phyloP scores from a whole-genome alignment of 2,329 filamentous ascomycete genomes.

The Xylaria multiplex region DNA sequence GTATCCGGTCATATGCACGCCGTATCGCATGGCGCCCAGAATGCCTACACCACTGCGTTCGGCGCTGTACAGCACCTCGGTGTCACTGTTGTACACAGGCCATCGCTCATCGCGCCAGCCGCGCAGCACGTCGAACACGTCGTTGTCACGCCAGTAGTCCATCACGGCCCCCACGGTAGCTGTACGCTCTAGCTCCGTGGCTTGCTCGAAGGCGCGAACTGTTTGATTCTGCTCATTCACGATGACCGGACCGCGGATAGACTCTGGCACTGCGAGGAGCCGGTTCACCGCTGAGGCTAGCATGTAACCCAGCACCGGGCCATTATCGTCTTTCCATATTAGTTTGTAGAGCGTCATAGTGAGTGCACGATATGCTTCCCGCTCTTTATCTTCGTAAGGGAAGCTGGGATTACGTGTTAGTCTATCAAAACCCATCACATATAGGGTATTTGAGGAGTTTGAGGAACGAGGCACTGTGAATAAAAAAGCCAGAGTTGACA shows the following conservation, averaged over 20 bases:
- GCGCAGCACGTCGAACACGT: slow-evolving; percentile 76
- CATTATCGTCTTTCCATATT: slow-evolving; percentile 63
- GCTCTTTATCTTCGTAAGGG: slow-evolving; percentile 74
- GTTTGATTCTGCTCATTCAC: slow-evolving; percentile 69
- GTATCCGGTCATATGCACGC: slow-evolving; percentile 83
- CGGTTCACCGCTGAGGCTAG: slow-evolving; percentile 60
- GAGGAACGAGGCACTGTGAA: too few species aligned
- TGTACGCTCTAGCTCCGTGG: slow-evolving; percentile 71
- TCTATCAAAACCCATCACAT: background rate
- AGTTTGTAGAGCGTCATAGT: slow-evolving; percentile 74
- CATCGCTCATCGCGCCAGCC: slow-evolving; percentile 87
- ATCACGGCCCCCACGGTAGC: slow-evolving; percentile 65
- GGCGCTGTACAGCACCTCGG: slow-evolving; percentile 74
- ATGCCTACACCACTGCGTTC: slow-evolving; percentile 80
- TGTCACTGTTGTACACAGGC: slow-evolving; percentile 76
- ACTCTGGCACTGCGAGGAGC: slow-evolving; percentile 59
- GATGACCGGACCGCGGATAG: slow-evolving; percentile 66
- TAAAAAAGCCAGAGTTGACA: background rate
- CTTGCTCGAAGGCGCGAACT: slow-evolving; percentile 68
- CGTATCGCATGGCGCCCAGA: slow-evolving; percentile 80
- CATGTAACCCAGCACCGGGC: slow-evolving; percentile 65
- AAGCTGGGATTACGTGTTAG: slow-evolving; percentile 65
- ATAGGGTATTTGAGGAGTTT: background rate
- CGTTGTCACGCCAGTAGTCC: slow-evolving; percentile 73
- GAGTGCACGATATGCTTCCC: slow-evolving; percentile 63